These are phyloP conservation scores for Sordariomycetes sp. DNA, from an alignment of 2,329 filamentous ascomycete species.

Conservation along the genomic window DNA sequence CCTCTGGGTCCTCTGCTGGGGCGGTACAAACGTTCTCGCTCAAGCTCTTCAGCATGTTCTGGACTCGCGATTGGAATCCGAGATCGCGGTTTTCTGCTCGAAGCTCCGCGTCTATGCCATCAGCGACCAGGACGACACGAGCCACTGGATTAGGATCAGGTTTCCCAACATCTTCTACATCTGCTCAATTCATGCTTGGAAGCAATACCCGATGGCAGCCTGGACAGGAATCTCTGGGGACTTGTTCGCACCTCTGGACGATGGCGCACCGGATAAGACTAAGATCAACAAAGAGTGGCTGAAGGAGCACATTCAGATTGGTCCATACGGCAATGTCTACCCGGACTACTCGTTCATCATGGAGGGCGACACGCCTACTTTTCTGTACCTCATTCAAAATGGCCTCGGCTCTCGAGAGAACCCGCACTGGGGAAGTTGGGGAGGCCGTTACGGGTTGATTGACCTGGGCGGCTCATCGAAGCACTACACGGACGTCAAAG, in stretches of 20 bases:
- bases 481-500: constrained; percentile 17
- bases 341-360: constrained; percentile 38
- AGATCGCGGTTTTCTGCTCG: constrained; percentile 23
- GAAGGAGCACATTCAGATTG: constrained; percentile 41
- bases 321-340: constrained; percentile 31
- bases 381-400: constrained; percentile 22
- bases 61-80: constrained; percentile 12
- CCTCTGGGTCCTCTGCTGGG: constrained; percentile 44
- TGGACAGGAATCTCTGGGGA: constrained; percentile 47
- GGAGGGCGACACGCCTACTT: constrained; percentile 43
- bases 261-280: constrained; percentile 28
- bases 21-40: constrained; percentile 42
- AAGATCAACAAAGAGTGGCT: constrained; percentile 42
- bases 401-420: constrained; percentile 33
- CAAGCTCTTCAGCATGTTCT: constrained; percentile 29
- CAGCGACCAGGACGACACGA: constrained; percentile 50
- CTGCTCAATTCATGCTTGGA: constrained; percentile 44
- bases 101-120: constrained; percentile 45
- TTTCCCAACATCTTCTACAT: constrained; percentile 50
- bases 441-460: constrained; percentile 37
- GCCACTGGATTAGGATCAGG: constrained; percentile 42
- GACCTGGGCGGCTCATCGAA: constrained; percentile 16
- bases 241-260: too few relatives aligned
- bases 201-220: constrained; percentile 41
- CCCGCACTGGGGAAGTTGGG: constrained; percentile 39